A percentile compares a stretch with the other conserved stretches of the same genome.
phyloP scores from a whole-genome alignment of 1,284 basidiomycete genomes.

The Somion occarium region DNA sequence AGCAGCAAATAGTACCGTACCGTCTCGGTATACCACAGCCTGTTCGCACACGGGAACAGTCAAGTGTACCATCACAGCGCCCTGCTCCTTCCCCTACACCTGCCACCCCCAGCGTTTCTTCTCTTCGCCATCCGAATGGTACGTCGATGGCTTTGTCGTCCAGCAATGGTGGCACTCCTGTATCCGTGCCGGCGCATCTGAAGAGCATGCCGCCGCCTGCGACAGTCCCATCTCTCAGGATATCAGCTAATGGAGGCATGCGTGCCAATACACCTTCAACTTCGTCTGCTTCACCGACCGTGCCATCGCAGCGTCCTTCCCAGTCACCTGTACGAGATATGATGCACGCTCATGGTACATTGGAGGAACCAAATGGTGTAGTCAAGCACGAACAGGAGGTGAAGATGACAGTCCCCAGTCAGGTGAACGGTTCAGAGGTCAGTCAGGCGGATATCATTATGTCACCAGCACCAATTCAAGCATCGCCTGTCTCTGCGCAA shows the following conservation, averaged over 20 bases:
- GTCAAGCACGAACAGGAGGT: conserved; percentile 12
- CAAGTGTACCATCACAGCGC: conserved; percentile 6
- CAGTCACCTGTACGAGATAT: neutral
- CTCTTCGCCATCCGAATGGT: conserved; percentile 12
- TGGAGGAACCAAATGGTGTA: conserved; percentile 27
- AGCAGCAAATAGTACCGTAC: conserved; percentile 24
- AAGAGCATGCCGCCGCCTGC: conserved; percentile 48
- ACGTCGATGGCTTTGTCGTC: conserved; percentile 9
- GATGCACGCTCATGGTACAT: neutral
- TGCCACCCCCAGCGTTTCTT: neutral
- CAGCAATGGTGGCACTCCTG: conserved; percentile 35
- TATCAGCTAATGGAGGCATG: conserved; percentile 44
- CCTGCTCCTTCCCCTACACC: neutral
- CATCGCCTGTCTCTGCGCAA: conserved; percentile 19
- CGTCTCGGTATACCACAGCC: conserved; percentile 22
- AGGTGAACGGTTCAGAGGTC: conserved; percentile 12
- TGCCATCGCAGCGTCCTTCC: neutral
- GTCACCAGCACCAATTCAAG: conserved; percentile 11
- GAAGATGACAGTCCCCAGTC: conserved; percentile 14
- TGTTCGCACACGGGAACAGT: conserved; percentile 1
- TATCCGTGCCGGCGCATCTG: conserved; percentile 50
- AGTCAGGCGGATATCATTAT: conserved; percentile 7
- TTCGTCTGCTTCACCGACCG: neutral
- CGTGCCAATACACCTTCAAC: neutral
- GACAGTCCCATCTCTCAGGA: conserved; percentile 48